Base-by-base conservation (phyloP, 306 rosid genomes). In the Vigna trinervia region DNA sequence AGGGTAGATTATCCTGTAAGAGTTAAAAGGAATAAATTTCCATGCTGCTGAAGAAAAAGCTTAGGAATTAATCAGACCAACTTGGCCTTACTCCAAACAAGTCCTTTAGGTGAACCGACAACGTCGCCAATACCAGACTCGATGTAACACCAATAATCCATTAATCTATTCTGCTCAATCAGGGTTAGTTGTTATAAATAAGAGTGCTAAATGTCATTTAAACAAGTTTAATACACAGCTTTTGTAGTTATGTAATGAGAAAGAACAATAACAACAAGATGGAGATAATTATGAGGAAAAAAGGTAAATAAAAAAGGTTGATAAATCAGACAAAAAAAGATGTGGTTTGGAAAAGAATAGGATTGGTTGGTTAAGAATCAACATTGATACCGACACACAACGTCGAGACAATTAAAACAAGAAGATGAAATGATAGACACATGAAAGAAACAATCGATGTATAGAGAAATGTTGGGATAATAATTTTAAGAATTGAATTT, bases 361-460 rank as follows among this genome's bases (percentile, higher is more conserved):
- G 77, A 77, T 83, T 77, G 89, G 87, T 83, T 76, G 86, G 86
- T 71, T 68, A 64, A 78, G 90, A 82, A 84, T 88, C 85, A 82
- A 79, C 88, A 84, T 70, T 84, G 84, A 83, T 71, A 78, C 89
- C 81, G 82, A 87, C 89, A 80, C 79, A 77, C 46, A 80, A 71
- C 56, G 53, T 80, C 50, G 63, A 64, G 79, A 81, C 89, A 78
- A 71, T 69, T 53, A 74, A 63, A 57, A 45, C 43, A 46, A 14
- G 53, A 66, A 63, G 69, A 52, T 70, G 81, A 59, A 38, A 47
- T 39, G 47, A 63, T 41, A 17, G 85, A 64, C 19, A 43, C 39
- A 60, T 60, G 48, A 61, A 66, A 15, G 28, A 61, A 74, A 50
- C 63, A 57, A 67, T 74, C 50, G 71, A 81, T 54, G 58, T 75